A percentile compares a stretch with the other conserved stretches of the same genome.
phyloP scores from a whole-genome alignment of 176 grass and related monocot species.

The Carex pumila region DNA sequence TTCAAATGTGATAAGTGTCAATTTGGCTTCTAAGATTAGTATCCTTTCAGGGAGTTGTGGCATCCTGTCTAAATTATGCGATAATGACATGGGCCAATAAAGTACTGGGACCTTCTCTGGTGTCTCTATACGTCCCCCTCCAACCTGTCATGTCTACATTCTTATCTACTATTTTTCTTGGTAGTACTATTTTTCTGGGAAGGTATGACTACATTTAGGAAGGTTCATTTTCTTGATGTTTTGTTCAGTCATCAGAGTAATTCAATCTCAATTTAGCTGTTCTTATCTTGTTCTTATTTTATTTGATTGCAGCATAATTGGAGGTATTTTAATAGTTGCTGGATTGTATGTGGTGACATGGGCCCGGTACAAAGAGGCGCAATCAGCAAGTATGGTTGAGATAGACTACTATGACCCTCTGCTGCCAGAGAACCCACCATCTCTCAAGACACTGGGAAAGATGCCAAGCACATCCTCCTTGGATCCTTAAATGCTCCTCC shows the following conservation, averaged over 20 bases:
- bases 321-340: constrained; percentile 68
- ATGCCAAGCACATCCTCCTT: constrained; percentile 39
- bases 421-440: constrained; percentile 36
- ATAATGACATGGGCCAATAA: constrained; percentile 97
- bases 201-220: constrained; percentile 45
- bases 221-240: not conserved
- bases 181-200: constrained; percentile 77
- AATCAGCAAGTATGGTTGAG: constrained; percentile 6
- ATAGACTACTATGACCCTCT: constrained; percentile 34
- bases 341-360: constrained; percentile 86
- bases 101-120: constrained; percentile 77
- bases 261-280: not conserved
- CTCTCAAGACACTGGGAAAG: constrained; percentile 18
- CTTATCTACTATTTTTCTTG: constrained; percentile 86
- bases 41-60: constrained; percentile 54
- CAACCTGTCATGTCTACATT: constrained; percentile 82
- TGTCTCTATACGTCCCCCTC: constrained; percentile 81
- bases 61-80: constrained; percentile 82
- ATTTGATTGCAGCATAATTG: constrained; percentile 44
- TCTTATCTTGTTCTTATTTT: not conserved
- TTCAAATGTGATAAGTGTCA: not conserved
- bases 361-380: constrained; percentile 55
- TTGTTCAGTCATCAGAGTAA: not conserved
- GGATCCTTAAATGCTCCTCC: constrained; percentile 24
- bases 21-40: not conserved